Evolutionary conservation across 1,284 basidiomycete species (phyloP).

Genomic region (Coriolopsis trogii): DNA sequence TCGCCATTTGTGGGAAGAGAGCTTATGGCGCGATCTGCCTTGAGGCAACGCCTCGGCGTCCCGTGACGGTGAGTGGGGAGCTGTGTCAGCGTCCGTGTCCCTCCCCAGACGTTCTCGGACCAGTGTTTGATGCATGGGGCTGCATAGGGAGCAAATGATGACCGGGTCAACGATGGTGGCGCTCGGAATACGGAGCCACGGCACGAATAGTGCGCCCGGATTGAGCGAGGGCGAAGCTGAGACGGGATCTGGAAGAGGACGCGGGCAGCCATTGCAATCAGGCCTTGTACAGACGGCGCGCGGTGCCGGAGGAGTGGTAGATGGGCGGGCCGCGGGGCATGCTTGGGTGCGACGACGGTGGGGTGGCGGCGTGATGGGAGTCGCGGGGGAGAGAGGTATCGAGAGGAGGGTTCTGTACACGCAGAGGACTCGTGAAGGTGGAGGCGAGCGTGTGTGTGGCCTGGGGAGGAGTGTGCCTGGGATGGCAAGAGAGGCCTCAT

Average conservation of each 20-base stretch:
- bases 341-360: too few species aligned
- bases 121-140: conserved; percentile 1
- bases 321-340: too few species aligned
- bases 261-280: too few species aligned
- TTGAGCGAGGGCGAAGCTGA: conserved; percentile 2
- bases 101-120: not conserved
- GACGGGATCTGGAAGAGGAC: too few species aligned
- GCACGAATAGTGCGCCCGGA: conserved; percentile 5
- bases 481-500: conserved; percentile 8
- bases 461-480: too few species aligned
- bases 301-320: too few species aligned
- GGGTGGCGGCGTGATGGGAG: too few species aligned
- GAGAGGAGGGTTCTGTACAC: too few species aligned
- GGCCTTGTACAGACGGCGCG: too few species aligned
- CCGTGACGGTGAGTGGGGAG: conserved; percentile 17
- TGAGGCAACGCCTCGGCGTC: conserved; percentile 22
- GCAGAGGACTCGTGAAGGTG: conserved; percentile 10
- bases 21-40: conserved; percentile 27
- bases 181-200: conserved; percentile 6
- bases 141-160: conserved; percentile 9
- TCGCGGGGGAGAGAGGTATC: too few species aligned
- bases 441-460: conserved; percentile 5
- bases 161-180: conserved; percentile 23
- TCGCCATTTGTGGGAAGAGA: conserved; percentile 16
- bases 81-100: conserved; percentile 16